Evolutionary conservation across 371 early-diverging fungal species (phyloP), one percentile per base, ranked within the genome.

Genomic region (Apophysomyces elegans): DNA sequence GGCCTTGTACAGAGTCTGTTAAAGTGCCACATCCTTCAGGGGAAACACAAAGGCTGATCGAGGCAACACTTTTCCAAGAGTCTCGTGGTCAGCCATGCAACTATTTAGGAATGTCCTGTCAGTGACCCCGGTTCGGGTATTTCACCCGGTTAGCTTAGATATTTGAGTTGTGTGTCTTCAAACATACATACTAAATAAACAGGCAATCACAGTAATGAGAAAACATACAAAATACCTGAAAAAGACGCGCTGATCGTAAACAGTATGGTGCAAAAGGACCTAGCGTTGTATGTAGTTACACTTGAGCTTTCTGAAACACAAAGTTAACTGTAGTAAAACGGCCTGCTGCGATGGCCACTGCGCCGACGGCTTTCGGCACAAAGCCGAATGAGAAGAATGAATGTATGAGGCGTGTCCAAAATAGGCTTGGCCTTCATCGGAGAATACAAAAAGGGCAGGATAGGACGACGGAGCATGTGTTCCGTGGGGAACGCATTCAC

Each of bases 381-480:
- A 7, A 12, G 16, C 46, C 46, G 46, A 45, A 45, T 12, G 13
- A 45, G 16, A 45, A 45, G 46, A 45, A 45, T 45, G 46, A 45
- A 45, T 45, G 13, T 45, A 18, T 45, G 46, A 45, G 46, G 46
- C 2, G 16, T 13, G 13, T 13, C 46, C 2, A 45, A 45, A 45
- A 45, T 45, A 13, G 46, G 46, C 16, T 45, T n/a, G 46, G 6
- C 16, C 2, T 13, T 13, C 16, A 45, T 26, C 46, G 46, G 46
- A 45, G 13, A 45, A 18, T n/a, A 45, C 46, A 45, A 45, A 45
- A 45, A 6, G 46, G 46, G 46, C 16, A 45, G 46, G 46, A 45
- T 45, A 45, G 46, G 16, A 45, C 46, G 16, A 45, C 46, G 46
- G 46, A 45, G 46, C 46, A 45, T 45, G 46, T 45, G 46, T 45